Conservation (phyloP, 163 green algal species). For the Prototheca stagnorum region DNA sequence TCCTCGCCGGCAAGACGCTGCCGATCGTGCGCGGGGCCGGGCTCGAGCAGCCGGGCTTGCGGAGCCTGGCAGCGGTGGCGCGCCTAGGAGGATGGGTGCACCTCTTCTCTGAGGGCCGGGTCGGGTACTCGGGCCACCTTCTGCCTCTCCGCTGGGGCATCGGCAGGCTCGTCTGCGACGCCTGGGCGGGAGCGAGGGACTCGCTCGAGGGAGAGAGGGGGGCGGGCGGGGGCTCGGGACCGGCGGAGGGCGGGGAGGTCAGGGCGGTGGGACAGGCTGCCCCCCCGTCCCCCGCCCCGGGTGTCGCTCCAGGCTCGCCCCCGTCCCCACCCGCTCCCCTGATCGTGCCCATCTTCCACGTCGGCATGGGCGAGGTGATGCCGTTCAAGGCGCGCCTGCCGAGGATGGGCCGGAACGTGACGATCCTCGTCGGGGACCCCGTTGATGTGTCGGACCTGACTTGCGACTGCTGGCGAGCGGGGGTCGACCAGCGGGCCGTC, state of each 20-base stretch:
- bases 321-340: constrained; percentile 45
- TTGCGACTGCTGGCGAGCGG: constrained; percentile 21
- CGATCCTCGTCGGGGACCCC: constrained; percentile 47
- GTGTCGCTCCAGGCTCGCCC: too few species aligned
- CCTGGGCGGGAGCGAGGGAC: constrained; percentile 1
- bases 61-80: constrained; percentile 20
- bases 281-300: not conserved
- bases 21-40: constrained; percentile 51
- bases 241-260: not conserved
- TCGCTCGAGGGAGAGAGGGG: constrained; percentile 7
- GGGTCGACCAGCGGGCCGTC: constrained; percentile 26
- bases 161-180: constrained; percentile 63
- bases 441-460: constrained; percentile 49
- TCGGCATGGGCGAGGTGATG: constrained; percentile 49
- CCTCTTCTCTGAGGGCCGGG: constrained; percentile 69
- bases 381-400: constrained; percentile 15
- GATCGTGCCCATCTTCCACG: constrained; percentile 70
- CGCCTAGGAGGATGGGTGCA: constrained; percentile 63
- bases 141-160: constrained; percentile 46
- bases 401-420: constrained; percentile 28
- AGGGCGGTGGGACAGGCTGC: not conserved
- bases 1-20: constrained; percentile 72
- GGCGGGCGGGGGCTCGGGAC: too few species aligned
- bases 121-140: constrained; percentile 33
- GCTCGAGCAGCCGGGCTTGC: constrained; percentile 53